Base-by-base conservation (phyloP, 306 rosid genomes). In the Carpinus viminea region DNA sequence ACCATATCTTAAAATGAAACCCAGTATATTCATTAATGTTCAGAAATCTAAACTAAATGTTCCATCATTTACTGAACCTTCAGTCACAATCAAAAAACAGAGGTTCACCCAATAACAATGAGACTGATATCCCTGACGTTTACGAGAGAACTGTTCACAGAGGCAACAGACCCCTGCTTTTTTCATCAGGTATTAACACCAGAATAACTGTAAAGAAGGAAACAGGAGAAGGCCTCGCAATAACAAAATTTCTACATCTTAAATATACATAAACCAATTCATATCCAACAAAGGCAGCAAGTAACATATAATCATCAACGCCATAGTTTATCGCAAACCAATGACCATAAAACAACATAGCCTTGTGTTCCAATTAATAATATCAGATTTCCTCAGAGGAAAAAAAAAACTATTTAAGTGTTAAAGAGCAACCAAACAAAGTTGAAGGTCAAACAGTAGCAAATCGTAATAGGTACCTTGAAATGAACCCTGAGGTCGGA, bases 401-500 rank as follows among this genome's bases (percentile, higher is more conserved):
- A 8, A 47, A 47, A 47, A 21, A 24, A 57, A 0, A 38, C 43
- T 5, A 38, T 38, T 38, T 0, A 38, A 38, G 6, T 4, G 13
- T 57, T 20, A 1, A 57, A 21, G 2, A 56, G 28, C 12, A 56
- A 57, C 31, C 2, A 57, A 20, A 10, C n/a, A 69, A 8, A 10
- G 0, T 52, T 2, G 46, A 3, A 21, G 38, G 15, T 9, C 13
- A 15, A 12, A 38, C 26, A 43, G 53, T 20, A 48, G 8, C 43
- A 5, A 31, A 65, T 34, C 48, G 8, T 38, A 18, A 15, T 13
- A 4, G 18, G 53, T 80, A 95, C 99, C 99, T 95, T 95, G 72
- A 95, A 95, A 83, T 95, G 99, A 28, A 91, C 97, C 82, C 99
- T 87, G 57, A 92, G 97, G 61, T 95, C 97, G 1, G 90, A 86